Evolutionary conservation across 495 filamentous ascomycete genomes (phyloP).

Genomic region (Symbiotaphrina buchneri): DNA sequence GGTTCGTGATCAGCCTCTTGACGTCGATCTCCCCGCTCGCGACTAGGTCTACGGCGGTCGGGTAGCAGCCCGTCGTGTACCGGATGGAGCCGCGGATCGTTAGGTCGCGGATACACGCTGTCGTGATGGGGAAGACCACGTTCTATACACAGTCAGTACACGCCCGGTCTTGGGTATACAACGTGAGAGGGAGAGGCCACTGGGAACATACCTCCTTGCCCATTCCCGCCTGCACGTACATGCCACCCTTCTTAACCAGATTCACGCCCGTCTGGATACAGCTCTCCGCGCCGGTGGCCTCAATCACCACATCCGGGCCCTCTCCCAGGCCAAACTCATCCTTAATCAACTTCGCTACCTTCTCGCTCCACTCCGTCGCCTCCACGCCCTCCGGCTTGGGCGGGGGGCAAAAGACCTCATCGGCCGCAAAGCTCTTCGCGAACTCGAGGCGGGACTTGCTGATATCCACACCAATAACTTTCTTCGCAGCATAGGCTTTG

Average conservation of each 20-base stretch:
- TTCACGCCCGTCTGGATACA: slow-evolving; percentile 29
- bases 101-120: slow-evolving; percentile 28
- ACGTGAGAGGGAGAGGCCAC: too few species aligned
- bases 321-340: slow-evolving; percentile 19
- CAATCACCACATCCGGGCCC: slow-evolving; percentile 32
- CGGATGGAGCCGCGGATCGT: slow-evolving; percentile 28
- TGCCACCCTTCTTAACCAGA: slow-evolving; percentile 26
- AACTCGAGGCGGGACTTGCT: slow-evolving; percentile 26
- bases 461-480: slow-evolving; percentile 31
- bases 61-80: slow-evolving; percentile 31
- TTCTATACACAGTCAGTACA: too few species aligned
- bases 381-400: background rate
- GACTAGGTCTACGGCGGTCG: slow-evolving; percentile 26
- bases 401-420: slow-evolving; percentile 18
- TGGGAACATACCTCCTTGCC: slow-evolving; percentile 29
- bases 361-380: slow-evolving; percentile 12
- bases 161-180: too few species aligned
- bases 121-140: slow-evolving; percentile 31
- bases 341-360: slow-evolving; percentile 20
- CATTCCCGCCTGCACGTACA: slow-evolving; percentile 38
- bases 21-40: slow-evolving; percentile 26
- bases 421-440: slow-evolving; percentile 22
- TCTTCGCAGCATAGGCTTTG: slow-evolving; percentile 25
- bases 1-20: slow-evolving; percentile 25
- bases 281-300: slow-evolving; percentile 30